These are phyloP conservation scores for Eucalyptus dawsonii DNA, from an alignment of 345 rosid species.

Conservation along the genomic window DNA sequence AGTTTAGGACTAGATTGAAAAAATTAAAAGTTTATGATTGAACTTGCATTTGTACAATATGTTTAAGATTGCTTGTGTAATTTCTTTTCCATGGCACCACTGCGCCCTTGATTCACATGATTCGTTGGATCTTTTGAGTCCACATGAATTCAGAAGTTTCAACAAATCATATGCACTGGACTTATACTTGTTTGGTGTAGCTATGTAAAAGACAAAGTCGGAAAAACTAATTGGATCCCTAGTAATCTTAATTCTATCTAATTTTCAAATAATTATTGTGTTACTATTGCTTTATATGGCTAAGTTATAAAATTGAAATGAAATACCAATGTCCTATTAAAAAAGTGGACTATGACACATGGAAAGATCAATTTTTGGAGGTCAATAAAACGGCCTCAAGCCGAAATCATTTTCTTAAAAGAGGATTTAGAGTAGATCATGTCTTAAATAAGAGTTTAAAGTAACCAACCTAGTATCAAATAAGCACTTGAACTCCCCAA, in stretches of 20 bases:
- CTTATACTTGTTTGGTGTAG: neutral
- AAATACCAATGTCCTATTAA: neutral
- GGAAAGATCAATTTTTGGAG: neutral
- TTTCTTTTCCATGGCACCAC: neutral
- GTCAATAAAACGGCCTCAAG: neutral
- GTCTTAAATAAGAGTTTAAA: neutral
- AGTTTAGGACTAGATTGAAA: accelerated
- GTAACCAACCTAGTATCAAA: neutral
- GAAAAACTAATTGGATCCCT: neutral
- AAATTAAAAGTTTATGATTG: neutral
- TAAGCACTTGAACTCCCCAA: neutral
- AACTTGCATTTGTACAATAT: neutral
- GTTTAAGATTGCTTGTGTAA: neutral
- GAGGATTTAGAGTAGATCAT: too few species aligned
- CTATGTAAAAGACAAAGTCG: neutral
- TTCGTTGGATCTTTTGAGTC: neutral
- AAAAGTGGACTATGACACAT: neutral
- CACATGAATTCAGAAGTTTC: neutral
- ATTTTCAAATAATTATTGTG: neutral
- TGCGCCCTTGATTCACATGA: neutral
- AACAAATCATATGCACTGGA: neutral
- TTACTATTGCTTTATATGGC: neutral
- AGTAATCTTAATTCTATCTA: neutral
- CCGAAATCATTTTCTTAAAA: too few species aligned
- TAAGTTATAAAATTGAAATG: neutral